These are phyloP conservation scores for Aspergillus alliaceus DNA, from an alignment of 2,329 filamentous ascomycete genomes.

Conservation along the genomic window DNA sequence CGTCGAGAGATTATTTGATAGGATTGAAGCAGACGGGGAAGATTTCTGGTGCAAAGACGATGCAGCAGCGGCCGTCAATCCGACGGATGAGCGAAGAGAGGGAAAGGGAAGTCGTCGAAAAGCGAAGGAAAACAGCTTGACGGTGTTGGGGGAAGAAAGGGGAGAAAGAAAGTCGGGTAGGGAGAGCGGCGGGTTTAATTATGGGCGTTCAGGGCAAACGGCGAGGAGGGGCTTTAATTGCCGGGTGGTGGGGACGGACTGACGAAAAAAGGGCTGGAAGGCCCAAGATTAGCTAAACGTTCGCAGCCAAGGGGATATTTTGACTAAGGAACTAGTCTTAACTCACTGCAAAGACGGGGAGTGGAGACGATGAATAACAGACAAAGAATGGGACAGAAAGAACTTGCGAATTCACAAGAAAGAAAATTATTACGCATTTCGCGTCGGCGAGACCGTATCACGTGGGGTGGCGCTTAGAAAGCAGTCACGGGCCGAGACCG, in stretches of 20 bases:
- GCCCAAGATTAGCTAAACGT: conserved; percentile 21
- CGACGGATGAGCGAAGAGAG: conserved; percentile 70
- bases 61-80: conserved; percentile 71
- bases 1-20: conserved; percentile 37
- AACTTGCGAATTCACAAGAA: neutral
- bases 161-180: conserved; percentile 9
- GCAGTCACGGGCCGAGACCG: conserved; percentile 19
- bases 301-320: neutral
- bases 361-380: conserved; percentile 2
- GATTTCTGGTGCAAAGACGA: conserved; percentile 65
- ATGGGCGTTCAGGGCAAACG: conserved; percentile 15
- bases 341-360: too few species aligned
- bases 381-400: neutral
- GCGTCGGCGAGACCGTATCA: conserved; percentile 16
- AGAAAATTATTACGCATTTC: conserved; percentile 8
- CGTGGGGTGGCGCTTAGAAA: conserved; percentile 17
- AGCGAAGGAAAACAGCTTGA: conserved; percentile 89
- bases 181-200: conserved; percentile 20
- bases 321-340: too few species aligned
- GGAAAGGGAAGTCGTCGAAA: conserved; percentile 64
- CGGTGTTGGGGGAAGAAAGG: conserved; percentile 45
- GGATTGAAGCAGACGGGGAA: conserved; percentile 38
- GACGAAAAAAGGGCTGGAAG: conserved; percentile 15
- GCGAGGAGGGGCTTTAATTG: conserved; percentile 18
- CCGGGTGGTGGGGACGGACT: conserved; percentile 14